Evolutionary conservation across 305 asterid genomes (phyloP).

Genomic region (Fraxinus baroniana): DNA sequence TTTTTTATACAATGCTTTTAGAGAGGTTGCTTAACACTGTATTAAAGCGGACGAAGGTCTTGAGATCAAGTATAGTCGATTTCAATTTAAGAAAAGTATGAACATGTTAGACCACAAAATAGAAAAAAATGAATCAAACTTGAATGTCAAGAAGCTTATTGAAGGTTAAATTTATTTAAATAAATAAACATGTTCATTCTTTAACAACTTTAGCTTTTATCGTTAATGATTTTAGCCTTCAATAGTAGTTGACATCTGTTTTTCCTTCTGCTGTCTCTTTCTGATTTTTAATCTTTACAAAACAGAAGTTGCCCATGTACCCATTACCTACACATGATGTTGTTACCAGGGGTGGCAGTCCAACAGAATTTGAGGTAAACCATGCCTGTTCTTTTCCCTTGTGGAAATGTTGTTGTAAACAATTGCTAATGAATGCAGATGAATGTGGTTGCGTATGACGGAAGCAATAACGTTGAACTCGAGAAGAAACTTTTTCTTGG

Average conservation of each 20-base stretch:
- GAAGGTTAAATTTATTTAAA: neutral
- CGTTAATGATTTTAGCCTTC: neutral
- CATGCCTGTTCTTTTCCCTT: neutral
- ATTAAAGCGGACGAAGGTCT: neutral
- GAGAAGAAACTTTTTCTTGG: slow-evolving; percentile 48
- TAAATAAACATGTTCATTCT: neutral
- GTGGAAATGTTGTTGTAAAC: neutral
- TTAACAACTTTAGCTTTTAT: too few species aligned
- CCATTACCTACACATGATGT: slow-evolving; percentile 84
- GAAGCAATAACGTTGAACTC: slow-evolving; percentile 27
- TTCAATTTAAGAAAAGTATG: neutral
- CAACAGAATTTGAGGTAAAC: slow-evolving; percentile 67
- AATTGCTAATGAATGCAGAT: slow-evolving; percentile 34
- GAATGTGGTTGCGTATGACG: slow-evolving; percentile 53
- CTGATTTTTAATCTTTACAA: neutral
- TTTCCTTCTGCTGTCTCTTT: neutral
- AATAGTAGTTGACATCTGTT: neutral
- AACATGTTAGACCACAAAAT: neutral
- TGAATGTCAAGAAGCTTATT: neutral
- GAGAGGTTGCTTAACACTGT: neutral
- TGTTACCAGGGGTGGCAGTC: slow-evolving; percentile 52
- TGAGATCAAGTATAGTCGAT: neutral
- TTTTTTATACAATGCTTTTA: neutral
- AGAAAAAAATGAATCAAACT: neutral
- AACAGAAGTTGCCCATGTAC: slow-evolving; percentile 65